Evolutionary conservation across 768 basidiomycete species (phyloP).

Genomic region (Mycena haematopus): DNA sequence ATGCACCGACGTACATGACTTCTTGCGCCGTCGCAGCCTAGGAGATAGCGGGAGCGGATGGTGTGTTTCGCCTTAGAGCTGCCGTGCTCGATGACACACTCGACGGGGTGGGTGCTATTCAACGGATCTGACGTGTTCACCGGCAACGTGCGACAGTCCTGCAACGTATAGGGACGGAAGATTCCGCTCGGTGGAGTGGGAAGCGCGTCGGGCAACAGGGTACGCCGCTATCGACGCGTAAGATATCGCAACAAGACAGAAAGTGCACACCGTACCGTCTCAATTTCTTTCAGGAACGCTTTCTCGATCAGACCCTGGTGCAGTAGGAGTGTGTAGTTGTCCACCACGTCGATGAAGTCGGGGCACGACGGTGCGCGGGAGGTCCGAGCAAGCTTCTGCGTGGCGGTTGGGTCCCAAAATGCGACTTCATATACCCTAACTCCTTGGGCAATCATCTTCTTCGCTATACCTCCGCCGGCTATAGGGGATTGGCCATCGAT

Average conservation of each 20-base stretch:
- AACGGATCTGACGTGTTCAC: constrained; percentile 17
- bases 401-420: constrained; percentile 29
- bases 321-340: constrained; percentile 29
- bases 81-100: constrained; percentile 24
- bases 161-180: constrained; percentile 26
- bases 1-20: constrained; percentile 48
- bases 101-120: constrained; percentile 27
- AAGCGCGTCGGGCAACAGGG: constrained; percentile 20
- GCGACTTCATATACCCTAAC: constrained; percentile 31
- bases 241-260: neutral
- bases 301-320: constrained; percentile 31
- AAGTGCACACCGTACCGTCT: constrained; percentile 13
- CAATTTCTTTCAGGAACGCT: constrained; percentile 29
- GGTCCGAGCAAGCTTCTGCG: constrained; percentile 38
- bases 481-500: constrained; percentile 21
- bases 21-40: constrained; percentile 44
- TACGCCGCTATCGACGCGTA: constrained; percentile 18
- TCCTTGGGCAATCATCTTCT: constrained; percentile 29
- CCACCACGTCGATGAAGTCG: constrained; percentile 30
- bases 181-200: constrained; percentile 21
- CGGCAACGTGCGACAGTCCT: constrained; percentile 22
- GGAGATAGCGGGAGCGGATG: constrained; percentile 22
- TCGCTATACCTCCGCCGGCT: constrained; percentile 25
- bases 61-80: constrained; percentile 25
- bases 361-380: constrained; percentile 21